Evolutionary conservation across 164 flowering plant species (phyloP).

Genomic region (Magnolia officinalis): DNA sequence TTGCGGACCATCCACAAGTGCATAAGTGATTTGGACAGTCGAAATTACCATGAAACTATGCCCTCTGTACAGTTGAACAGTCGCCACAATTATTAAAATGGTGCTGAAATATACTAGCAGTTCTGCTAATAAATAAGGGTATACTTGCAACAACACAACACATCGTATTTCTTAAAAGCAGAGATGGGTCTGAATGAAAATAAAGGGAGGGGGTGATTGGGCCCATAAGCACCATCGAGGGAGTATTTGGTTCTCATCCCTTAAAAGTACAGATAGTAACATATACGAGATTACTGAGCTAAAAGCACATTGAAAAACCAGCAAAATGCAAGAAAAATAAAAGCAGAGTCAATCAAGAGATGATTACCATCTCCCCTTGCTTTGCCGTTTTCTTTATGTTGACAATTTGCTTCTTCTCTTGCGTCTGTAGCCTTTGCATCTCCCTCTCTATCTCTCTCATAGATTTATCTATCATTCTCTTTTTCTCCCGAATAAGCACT

Average conservation of each 20-base stretch:
- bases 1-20: no score
- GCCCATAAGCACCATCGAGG: no score
- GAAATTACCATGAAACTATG: no score
- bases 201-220: no score
- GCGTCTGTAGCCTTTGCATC: slow-evolving; percentile 84
- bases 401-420: slow-evolving; percentile 88
- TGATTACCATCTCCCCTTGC: slow-evolving; percentile 92
- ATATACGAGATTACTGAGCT: neutral
- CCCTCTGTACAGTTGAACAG: no score
- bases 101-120: no score
- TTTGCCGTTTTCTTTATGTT: slow-evolving; percentile 96
- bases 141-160: no score
- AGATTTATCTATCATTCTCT: slow-evolving; percentile 93
- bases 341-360: neutral
- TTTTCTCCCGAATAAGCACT: slow-evolving; percentile 96
- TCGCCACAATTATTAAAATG: no score
- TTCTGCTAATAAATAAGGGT: no score
- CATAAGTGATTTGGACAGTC: no score
- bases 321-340: neutral
- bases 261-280: neutral
- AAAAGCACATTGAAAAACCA: neutral
- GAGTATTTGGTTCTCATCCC: neutral
- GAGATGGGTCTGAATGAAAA: no score
- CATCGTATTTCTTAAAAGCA: no score
- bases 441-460: slow-evolving; percentile 95